Evolutionary conservation across 169 alveolate genomes (phyloP).

Genomic region (Babesia bigemina): DNA sequence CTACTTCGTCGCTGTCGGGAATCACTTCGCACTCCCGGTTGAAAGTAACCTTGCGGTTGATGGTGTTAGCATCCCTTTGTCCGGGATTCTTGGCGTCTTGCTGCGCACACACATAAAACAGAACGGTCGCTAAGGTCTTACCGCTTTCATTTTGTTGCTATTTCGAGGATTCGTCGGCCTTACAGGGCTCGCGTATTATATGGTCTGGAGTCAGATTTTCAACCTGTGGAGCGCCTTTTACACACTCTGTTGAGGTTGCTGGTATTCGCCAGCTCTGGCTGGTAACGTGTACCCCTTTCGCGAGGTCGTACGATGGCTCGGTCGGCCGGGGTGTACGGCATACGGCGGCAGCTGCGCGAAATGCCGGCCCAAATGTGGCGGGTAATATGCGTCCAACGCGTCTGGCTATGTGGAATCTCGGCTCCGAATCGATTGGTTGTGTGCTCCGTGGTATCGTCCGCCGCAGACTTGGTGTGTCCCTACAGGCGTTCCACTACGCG

Average conservation of each 20-base stretch:
- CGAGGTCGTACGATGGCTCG: constrained; percentile 12
- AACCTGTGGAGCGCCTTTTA: too few species aligned
- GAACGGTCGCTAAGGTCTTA: background rate
- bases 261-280: background rate
- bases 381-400: too few species aligned
- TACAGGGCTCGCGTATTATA: too few species aligned
- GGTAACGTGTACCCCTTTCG: background rate
- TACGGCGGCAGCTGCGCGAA: background rate
- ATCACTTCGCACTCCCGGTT: constrained; percentile 3
- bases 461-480: too few species aligned
- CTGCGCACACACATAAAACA: background rate
- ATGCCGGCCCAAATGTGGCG: too few species aligned
- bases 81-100: background rate
- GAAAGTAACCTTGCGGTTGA: constrained; percentile 25
- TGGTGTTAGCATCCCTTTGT: background rate
- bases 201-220: too few species aligned
- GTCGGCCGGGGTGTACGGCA: constrained; percentile 2
- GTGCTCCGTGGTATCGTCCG: background rate
- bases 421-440: background rate
- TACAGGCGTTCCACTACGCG: too few species aligned
- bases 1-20: background rate
- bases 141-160: background rate
- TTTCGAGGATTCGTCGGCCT: too few species aligned
- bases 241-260: too few species aligned
- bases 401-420: background rate